Conservation (phyloP, 257 asterid genomes). For the Solanum etuberosum region DNA sequence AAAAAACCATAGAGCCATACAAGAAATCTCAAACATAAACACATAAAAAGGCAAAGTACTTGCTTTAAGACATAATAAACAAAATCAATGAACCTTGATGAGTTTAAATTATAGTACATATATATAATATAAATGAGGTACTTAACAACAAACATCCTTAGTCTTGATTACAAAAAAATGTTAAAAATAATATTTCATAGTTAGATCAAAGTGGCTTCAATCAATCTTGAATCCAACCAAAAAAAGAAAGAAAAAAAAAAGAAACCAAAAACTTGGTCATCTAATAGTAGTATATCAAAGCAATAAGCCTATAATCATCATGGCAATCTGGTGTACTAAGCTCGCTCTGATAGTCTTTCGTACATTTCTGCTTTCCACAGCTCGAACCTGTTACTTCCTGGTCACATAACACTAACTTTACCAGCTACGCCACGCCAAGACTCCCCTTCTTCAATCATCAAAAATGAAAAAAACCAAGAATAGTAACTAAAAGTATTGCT, state of each 20-base stretch:
- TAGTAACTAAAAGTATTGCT: neutral
- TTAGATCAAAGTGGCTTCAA: neutral
- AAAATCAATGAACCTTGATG: neutral
- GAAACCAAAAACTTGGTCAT: neutral
- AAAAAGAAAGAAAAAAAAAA: neutral
- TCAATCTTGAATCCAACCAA: neutral
- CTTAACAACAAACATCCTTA: neutral
- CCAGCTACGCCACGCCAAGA: neutral
- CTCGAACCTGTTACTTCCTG: neutral
- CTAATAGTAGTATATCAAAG: neutral
- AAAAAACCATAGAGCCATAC: neutral
- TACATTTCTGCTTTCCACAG: neutral
- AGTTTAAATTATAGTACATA: neutral
- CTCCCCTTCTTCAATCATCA: neutral
- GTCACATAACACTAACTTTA: neutral
- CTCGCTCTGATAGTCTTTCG: neutral
- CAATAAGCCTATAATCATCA: neutral
- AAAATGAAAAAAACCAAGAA: neutral
- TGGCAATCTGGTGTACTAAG: neutral
- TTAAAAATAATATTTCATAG: neutral
- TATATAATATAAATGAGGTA: neutral
- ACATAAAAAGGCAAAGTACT: neutral
- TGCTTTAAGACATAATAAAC: neutral
- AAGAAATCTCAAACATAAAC: neutral
- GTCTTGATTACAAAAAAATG: neutral